phyloP scores from a whole-genome alignment of 306 rosid genomes.

The Dryas octopetala region DNA sequence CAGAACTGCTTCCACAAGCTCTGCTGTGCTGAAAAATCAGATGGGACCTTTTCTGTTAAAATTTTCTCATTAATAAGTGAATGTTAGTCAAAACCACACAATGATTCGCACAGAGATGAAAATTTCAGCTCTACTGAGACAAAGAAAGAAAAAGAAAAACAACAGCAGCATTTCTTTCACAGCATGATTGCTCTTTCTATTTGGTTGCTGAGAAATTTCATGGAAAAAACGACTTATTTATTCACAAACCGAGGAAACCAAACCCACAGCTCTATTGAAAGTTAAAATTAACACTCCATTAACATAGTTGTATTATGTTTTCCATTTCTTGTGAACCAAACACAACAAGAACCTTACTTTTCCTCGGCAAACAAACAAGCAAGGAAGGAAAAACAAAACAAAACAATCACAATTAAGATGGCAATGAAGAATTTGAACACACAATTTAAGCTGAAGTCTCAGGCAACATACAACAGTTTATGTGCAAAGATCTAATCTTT shows the following conservation, averaged over 20 bases:
- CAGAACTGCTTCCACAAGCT: slow-evolving; percentile 88
- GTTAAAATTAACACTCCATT: background rate
- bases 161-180: background rate
- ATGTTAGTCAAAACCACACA: too few species aligned
- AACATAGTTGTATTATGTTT: background rate
- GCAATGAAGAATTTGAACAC: background rate
- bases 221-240: too few species aligned
- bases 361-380: background rate
- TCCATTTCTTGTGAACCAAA: background rate
- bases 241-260: too few species aligned
- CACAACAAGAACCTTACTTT: background rate
- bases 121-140: background rate
- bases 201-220: slow-evolving; percentile 6
- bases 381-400: background rate
- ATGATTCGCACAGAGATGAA: background rate
- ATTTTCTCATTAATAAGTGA: background rate
- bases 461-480: background rate
- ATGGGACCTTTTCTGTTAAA: background rate
- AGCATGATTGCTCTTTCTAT: background rate
- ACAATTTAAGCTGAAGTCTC: background rate
- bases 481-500: slow-evolving; percentile 1
- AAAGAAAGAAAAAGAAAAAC: too few species aligned
- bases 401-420: slow-evolving; percentile 7
- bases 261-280: too few species aligned
- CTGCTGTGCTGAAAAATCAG: slow-evolving; percentile 64